Evolutionary conservation across 495 filamentous ascomycete species (phyloP).

Genomic region (Neurospora tetraspora): DNA sequence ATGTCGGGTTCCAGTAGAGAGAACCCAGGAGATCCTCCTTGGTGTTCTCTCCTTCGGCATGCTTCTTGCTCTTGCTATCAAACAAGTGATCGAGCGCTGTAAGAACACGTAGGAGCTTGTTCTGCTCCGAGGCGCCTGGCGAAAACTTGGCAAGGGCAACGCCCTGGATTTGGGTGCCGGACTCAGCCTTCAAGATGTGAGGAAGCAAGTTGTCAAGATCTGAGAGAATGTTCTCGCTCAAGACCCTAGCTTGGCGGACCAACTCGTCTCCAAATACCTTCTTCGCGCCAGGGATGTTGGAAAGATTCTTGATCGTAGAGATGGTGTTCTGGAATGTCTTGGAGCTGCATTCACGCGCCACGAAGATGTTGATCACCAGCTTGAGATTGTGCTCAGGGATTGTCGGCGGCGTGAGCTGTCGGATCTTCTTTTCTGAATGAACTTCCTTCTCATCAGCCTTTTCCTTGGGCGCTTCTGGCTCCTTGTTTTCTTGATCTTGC

Average conservation of each 20-base stretch:
- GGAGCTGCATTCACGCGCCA: constrained; percentile 88
- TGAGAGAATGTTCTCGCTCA: constrained; percentile 72
- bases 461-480: constrained; percentile 31
- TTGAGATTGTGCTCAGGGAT: constrained; percentile 85
- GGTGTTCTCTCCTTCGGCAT: constrained; percentile 44
- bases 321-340: constrained; percentile 96
- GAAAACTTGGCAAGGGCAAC: constrained; percentile 93
- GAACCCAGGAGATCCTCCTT: constrained; percentile 77
- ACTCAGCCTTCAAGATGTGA: constrained; percentile 76
- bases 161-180: constrained; percentile 89
- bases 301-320: constrained; percentile 95
- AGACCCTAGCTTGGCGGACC: constrained; percentile 68
- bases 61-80: constrained; percentile 55
- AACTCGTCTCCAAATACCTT: constrained; percentile 86
- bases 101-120: constrained; percentile 85
- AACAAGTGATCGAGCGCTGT: constrained; percentile 95
- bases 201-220: constrained; percentile 81
- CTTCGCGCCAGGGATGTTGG: constrained; percentile 81
- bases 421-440: constrained; percentile 52
- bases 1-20: constrained; percentile 84
- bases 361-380: constrained; percentile 89
- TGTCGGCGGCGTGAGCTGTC: constrained; percentile 67
- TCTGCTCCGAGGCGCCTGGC: constrained; percentile 87
- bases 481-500: constrained; percentile 12
- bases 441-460: constrained; percentile 33